Conservation (phyloP, 208 protist genomes). For the Leishmania lainsoni region DNA sequence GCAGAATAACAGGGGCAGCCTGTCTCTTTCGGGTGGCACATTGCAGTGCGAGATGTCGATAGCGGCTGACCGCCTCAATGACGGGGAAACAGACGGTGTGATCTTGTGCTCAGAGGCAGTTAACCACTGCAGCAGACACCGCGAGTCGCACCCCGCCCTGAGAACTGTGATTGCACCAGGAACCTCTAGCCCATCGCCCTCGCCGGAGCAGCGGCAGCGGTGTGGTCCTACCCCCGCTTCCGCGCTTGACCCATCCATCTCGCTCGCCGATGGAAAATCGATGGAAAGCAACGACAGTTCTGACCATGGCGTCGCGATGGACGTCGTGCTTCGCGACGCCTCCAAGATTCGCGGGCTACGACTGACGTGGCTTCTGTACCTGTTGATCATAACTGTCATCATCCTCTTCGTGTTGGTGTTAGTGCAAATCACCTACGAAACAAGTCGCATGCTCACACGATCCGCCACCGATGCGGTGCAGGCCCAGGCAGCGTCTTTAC, state of each 20-base stretch:
- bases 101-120: neutral
- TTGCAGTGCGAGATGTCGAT: conserved; percentile 5
- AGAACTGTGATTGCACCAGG: neutral
- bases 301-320: conserved; percentile 30
- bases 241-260: neutral
- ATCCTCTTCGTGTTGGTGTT: conserved; percentile 54
- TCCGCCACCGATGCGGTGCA: conserved; percentile 39
- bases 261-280: neutral
- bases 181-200: neutral
- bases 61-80: neutral
- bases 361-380: conserved; percentile 70
- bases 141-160: neutral
- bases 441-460: conserved; percentile 43
- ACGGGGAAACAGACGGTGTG: neutral
- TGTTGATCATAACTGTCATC: conserved; percentile 59
- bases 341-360: conserved; percentile 56
- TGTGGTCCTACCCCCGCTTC: neutral
- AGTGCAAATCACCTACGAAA: conserved; percentile 56
- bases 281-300: conserved; percentile 16
- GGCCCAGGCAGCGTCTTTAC: conserved; percentile 30
- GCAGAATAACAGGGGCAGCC: conserved; percentile 8
- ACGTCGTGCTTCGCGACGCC: conserved; percentile 60
- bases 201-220: neutral
- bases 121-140: conserved; percentile 8
- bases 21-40: conserved; percentile 4